These are phyloP conservation scores for Trichosporon coremiiforme DNA, from an alignment of 1,284 basidiomycete species.

Conservation along the genomic window DNA sequence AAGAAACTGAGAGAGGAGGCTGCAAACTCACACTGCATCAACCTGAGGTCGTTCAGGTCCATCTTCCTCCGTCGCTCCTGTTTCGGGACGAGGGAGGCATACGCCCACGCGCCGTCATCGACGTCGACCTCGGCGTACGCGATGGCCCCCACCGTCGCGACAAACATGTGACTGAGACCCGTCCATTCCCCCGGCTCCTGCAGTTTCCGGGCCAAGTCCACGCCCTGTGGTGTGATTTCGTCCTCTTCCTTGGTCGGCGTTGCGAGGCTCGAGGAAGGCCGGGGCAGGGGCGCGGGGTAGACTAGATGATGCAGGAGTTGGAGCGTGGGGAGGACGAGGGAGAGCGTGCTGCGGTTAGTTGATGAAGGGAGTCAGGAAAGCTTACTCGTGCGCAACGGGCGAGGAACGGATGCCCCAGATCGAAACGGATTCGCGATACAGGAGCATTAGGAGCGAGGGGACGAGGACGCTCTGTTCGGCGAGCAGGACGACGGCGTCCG, in stretches of 20 bases:
- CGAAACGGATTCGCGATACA: slow-evolving; percentile 39
- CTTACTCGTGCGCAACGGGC: slow-evolving; percentile 11
- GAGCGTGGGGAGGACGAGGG: slow-evolving; percentile 38
- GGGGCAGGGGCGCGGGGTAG: slow-evolving; percentile 39
- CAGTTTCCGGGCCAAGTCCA: slow-evolving; percentile 40
- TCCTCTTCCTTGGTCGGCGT: background rate
- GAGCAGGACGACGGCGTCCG: slow-evolving; percentile 46
- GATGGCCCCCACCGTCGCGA: slow-evolving; percentile 71
- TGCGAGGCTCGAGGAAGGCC: slow-evolving; percentile 11
- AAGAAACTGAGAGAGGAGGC: too few relatives aligned
- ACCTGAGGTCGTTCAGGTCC: slow-evolving; percentile 29
- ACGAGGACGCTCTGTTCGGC: slow-evolving; percentile 40
- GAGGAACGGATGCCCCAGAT: slow-evolving; percentile 42
- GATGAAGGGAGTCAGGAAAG: background rate
- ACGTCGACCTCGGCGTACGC: slow-evolving; percentile 67
- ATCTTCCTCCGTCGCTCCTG: background rate
- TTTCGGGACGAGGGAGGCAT: slow-evolving; percentile 15
- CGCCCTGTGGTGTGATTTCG: slow-evolving; percentile 34
- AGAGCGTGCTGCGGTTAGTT: slow-evolving; percentile 37
- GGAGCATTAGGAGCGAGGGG: slow-evolving; percentile 39
- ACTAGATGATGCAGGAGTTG: slow-evolving; percentile 49
- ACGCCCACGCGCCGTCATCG: slow-evolving; percentile 23
- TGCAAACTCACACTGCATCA: slow-evolving; percentile 46
- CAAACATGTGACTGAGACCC: slow-evolving; percentile 72
- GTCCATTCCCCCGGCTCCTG: slow-evolving; percentile 59